A percentile compares a stretch with the other conserved stretches of the same genome.
Evolutionary conservation across 768 basidiomycete species (phyloP).

Genomic region (Amylocystis lapponica): DNA sequence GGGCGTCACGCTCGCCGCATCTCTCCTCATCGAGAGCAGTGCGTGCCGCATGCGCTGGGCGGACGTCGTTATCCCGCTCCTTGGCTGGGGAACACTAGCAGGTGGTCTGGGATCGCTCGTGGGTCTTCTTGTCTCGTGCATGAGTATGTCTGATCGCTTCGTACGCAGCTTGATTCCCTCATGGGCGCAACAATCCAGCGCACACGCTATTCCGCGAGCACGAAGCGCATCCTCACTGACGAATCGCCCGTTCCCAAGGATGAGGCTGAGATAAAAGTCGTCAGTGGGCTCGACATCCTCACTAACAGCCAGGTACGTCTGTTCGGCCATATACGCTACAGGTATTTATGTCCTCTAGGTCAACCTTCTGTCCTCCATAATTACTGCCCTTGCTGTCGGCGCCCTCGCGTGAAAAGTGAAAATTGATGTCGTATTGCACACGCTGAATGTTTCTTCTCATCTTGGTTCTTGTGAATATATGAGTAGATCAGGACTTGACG

Average conservation of each 20-base stretch:
- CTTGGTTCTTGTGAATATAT: too few species aligned
- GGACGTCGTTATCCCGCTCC: conserved; percentile 34
- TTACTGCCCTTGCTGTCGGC: conserved; percentile 32
- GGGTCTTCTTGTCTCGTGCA: conserved; percentile 20
- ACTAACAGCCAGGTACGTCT: conserved; percentile 76
- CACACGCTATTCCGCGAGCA: conserved; percentile 62
- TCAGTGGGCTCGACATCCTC: conserved; percentile 61
- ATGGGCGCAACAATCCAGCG: conserved; percentile 84
- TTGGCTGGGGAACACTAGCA: conserved; percentile 55
- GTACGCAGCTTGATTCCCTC: conserved; percentile 70
- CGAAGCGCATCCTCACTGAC: conserved; percentile 62
- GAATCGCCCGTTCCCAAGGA: conserved; percentile 24
- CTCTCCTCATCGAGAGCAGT: conserved; percentile 57
- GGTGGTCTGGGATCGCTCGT: conserved; percentile 82
- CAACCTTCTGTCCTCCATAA: conserved; percentile 39
- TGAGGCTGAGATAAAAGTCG: conserved; percentile 45
- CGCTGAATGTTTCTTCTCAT: too few species aligned
- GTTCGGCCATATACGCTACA: not conserved
- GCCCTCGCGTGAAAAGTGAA: conserved; percentile 28
- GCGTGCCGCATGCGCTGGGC: conserved; percentile 41
- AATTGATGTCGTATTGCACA: not conserved
- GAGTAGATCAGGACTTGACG: too few species aligned
- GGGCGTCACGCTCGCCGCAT: conserved; percentile 52
- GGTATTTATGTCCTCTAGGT: conserved; percentile 26
- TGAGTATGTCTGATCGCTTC: not conserved